A percentile compares a stretch with the other conserved stretches of the same genome.
Evolutionary conservation across 176 grass and related monocot species (phyloP).

Genomic region (Pontederia crassipes): DNA sequence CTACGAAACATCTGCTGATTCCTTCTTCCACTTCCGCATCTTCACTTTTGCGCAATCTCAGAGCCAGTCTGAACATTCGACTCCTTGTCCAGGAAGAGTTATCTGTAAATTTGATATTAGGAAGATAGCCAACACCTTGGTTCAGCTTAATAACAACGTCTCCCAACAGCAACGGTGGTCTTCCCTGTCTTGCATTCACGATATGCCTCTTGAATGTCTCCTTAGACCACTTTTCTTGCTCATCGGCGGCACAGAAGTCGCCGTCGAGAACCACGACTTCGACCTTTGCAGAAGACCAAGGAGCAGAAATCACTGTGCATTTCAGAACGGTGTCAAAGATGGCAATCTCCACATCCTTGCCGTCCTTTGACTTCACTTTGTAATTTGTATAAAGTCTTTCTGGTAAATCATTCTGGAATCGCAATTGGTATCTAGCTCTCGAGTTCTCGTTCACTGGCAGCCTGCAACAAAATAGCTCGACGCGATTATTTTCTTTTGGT

Average conservation of each 20-base stretch:
- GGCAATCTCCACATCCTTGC: not conserved
- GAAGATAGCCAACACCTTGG: constrained; percentile 13
- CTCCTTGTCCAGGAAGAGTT: constrained; percentile 5
- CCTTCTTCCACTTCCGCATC: not conserved
- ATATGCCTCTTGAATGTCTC: constrained; percentile 1
- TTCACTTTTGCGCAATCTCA: not conserved
- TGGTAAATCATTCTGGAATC: constrained; percentile 7
- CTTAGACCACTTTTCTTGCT: not conserved
- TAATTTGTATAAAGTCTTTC: not conserved
- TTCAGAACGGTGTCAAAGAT: not conserved
- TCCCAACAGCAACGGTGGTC: constrained; percentile 10
- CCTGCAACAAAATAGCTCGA: too few species aligned
- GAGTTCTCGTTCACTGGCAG: too few species aligned
- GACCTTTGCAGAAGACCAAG: constrained; percentile 6
- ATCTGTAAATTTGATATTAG: constrained; percentile 5
- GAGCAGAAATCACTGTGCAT: not conserved
- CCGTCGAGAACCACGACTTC: constrained; percentile 1
- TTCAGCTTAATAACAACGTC: constrained; percentile 7
- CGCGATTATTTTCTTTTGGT: too few species aligned
- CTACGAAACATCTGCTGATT: constrained; percentile 8
- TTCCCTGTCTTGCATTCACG: not conserved
- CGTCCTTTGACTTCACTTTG: not conserved
- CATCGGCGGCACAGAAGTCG: not conserved
- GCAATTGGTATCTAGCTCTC: not conserved
- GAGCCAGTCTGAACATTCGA: constrained; percentile 9